Evolutionary conservation across 139 green algal genomes (phyloP).

Genomic region (Diplosphaera chodatii): DNA sequence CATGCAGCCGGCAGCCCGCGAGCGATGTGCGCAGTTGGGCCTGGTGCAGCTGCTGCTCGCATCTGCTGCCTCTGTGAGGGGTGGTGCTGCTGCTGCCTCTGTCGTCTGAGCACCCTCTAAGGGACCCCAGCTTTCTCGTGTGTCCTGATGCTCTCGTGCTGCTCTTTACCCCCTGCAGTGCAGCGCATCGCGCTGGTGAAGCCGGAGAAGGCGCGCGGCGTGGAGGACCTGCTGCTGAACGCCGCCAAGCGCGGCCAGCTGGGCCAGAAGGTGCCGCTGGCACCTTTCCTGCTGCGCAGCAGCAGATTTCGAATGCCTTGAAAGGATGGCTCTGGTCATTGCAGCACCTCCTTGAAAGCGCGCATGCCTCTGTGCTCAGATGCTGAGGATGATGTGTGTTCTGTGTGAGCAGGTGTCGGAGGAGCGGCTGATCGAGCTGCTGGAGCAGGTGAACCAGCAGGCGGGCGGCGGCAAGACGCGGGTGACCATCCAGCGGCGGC

Average conservation of each 20-base stretch:
- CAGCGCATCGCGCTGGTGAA: slow-evolving; percentile 90
- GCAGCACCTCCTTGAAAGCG: too few relatives aligned
- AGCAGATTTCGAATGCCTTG: too few relatives aligned
- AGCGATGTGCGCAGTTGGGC: slow-evolving; percentile 56
- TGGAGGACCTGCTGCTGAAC: slow-evolving; percentile 87
- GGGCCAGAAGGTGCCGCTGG: slow-evolving; percentile 72
- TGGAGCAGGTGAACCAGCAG: slow-evolving; percentile 83
- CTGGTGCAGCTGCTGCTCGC: too few relatives aligned
- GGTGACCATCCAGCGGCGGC: slow-evolving; percentile 71
- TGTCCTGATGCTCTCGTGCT: too few relatives aligned
- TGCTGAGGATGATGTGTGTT: too few relatives aligned
- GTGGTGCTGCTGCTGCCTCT: too few relatives aligned
- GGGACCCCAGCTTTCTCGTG: too few relatives aligned
- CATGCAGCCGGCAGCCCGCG: slow-evolving; percentile 66
- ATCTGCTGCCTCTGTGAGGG: too few relatives aligned
- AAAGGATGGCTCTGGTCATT: too few relatives aligned
- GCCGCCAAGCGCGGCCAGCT: slow-evolving; percentile 70
- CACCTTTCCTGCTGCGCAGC: too few relatives aligned
- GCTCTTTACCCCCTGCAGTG: slow-evolving; percentile 43
- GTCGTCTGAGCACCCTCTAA: too few relatives aligned
- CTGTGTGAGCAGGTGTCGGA: slow-evolving; percentile 63
- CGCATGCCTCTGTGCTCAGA: too few relatives aligned
- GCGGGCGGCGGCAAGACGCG: slow-evolving; percentile 42
- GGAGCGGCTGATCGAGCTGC: slow-evolving; percentile 65
- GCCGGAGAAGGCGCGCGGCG: slow-evolving; percentile 83